These are phyloP conservation scores for Saturnispora sanitii DNA, from an alignment of 805 yeast genomes.

Conservation along the genomic window DNA sequence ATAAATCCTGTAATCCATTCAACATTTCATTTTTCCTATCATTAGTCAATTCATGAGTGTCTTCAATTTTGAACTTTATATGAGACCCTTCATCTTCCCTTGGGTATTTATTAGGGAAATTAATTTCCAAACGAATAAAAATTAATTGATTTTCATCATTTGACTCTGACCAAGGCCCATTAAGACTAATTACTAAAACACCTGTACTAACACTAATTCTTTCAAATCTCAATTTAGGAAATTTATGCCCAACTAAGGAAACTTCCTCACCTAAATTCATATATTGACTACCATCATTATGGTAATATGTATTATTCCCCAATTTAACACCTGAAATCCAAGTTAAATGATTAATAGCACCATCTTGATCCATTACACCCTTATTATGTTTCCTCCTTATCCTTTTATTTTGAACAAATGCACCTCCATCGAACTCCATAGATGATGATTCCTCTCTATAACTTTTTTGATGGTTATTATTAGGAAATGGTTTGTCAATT, in stretches of 20 bases:
- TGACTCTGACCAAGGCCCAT: slow-evolving; percentile 60
- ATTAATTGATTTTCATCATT: slow-evolving; percentile 33
- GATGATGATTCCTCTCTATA: slow-evolving; percentile 40
- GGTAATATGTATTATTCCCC: slow-evolving; percentile 39
- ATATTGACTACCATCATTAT: slow-evolving; percentile 28
- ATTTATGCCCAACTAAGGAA: slow-evolving; percentile 75
- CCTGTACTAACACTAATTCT: slow-evolving; percentile 85
- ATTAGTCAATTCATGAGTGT: slow-evolving; percentile 56
- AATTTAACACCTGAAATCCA: slow-evolving; percentile 93
- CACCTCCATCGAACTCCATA: slow-evolving; percentile 2
- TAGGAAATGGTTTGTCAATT: slow-evolving; percentile 27
- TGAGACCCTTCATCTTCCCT: slow-evolving; percentile 31
- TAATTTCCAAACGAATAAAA: slow-evolving; percentile 60
- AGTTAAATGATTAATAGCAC: slow-evolving; percentile 53
- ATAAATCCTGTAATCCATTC: slow-evolving; percentile 42
- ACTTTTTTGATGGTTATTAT: slow-evolving; percentile 28
- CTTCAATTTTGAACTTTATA: slow-evolving; percentile 63
- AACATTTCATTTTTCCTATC: slow-evolving; percentile 43
- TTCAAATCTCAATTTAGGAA: slow-evolving; percentile 80
- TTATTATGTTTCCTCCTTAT: slow-evolving; percentile 22
- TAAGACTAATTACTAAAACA: slow-evolving; percentile 59
- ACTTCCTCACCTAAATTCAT: slow-evolving; percentile 86
- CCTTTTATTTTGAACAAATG: slow-evolving; percentile 10
- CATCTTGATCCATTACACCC: slow-evolving; percentile 17
- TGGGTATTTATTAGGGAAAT: slow-evolving; percentile 71